Base-by-base conservation (phyloP, 176 grass and related monocot genomes). In the Carex kokanica region DNA sequence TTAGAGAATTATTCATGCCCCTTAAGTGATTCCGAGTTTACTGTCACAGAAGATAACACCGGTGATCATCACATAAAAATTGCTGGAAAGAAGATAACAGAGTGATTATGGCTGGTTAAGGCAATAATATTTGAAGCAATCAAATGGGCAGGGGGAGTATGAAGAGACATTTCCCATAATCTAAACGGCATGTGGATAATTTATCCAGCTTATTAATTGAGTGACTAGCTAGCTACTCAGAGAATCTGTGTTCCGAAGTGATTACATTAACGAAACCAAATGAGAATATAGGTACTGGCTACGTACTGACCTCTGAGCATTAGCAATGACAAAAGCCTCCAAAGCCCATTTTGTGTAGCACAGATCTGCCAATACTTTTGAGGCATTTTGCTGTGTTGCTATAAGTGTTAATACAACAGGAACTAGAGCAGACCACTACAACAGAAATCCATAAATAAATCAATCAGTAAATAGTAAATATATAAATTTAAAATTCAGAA, bases 341-440 rank as follows among this genome's bases (percentile, higher is more conserved):
- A 97, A 78, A 12, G 94, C 94, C 94, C 94, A 97, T 83, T 97
- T 97, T 8, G 94, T 97, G 89, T 97, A 97, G 87, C 94, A 97
- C 8, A 97, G 80, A 13, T 97, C 90, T 25, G 87, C 77, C 32
- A 97, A 60, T 43, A 86, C 29, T 75, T 81, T 85, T 0, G 83
- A 88, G 51, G 53, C 67, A 77, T 93, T 91, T 68, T 91, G 63
- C 64, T 97, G 85, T 36, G 83, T 97, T 81, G 93, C 87, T 79
- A 97, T 84, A 10, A 97, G 86, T 21, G 94, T 97, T 51, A 97
- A 71, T 58, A 97, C 94, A 54, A 97, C 91, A 0, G 94, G 94
- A 52, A 97, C 73, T 41, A 97, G 81, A 5, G 91, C 94, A 24
- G 94, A 97, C 94, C 94, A 97, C 93, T 97, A 83, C 67, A 84